phyloP scores from a whole-genome alignment of 306 rosid species.

The Dalbergia cochinchinensis region DNA sequence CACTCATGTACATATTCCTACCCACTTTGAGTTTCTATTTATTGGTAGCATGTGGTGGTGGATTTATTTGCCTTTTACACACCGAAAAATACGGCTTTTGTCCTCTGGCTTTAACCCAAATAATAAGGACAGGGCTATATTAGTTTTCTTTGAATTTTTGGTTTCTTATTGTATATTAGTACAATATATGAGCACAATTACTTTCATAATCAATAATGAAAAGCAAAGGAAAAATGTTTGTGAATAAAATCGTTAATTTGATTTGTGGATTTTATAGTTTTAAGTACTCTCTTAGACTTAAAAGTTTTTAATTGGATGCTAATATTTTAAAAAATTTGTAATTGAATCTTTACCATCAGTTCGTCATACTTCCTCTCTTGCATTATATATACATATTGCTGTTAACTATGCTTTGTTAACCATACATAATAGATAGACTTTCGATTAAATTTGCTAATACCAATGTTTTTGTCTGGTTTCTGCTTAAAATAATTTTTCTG shows the following conservation, averaged over 20 bases:
- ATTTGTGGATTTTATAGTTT: not conserved
- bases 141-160: constrained; percentile 3
- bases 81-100: constrained; percentile 51
- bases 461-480: too few relatives aligned
- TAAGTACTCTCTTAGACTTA: too few relatives aligned
- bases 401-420: too few relatives aligned
- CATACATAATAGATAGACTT: too few relatives aligned
- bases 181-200: not conserved
- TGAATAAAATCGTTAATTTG: not conserved
- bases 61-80: constrained; percentile 37
- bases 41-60: constrained; percentile 47
- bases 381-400: too few relatives aligned
- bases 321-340: too few relatives aligned
- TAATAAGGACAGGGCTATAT: constrained; percentile 28
- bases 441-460: too few relatives aligned
- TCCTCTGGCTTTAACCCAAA: constrained; percentile 41
- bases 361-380: too few relatives aligned
- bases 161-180: not conserved
- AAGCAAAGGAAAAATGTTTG: not conserved
- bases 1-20: constrained; percentile 25
- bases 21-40: constrained; percentile 49
- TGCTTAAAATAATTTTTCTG: too few relatives aligned
- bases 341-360: too few relatives aligned
- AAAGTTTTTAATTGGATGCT: too few relatives aligned
- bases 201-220: not conserved